phyloP scores from a whole-genome alignment of 2,329 filamentous ascomycete species.

The Aspergillus sp. region DNA sequence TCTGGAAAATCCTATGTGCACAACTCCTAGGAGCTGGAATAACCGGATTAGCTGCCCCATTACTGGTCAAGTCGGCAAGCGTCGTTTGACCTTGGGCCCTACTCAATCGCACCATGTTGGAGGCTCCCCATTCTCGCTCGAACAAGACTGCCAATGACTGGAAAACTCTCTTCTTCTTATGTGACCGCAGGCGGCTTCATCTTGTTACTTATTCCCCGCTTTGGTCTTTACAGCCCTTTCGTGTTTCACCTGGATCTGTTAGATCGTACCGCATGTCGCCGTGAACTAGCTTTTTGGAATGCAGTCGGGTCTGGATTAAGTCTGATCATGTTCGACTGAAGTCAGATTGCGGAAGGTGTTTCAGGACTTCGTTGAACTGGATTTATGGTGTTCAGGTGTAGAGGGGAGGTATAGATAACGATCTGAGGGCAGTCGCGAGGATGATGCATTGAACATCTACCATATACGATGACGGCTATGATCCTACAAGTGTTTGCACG shows the following conservation, averaged over 20 bases:
- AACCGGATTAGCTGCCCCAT: conserved; percentile 37
- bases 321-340: conserved; percentile 36
- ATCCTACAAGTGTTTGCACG: too few relatives aligned
- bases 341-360: conserved; percentile 21
- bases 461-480: neutral
- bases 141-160: conserved; percentile 41
- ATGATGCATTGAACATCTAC: neutral
- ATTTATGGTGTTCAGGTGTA: too few relatives aligned
- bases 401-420: too few relatives aligned
- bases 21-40: conserved; percentile 43
- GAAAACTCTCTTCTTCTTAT: conserved; percentile 41
- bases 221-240: conserved; percentile 52
- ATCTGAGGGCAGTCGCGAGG: too few relatives aligned
- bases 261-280: conserved; percentile 47
- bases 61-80: conserved; percentile 39
- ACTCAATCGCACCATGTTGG: conserved; percentile 40
- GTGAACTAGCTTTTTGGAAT: conserved; percentile 49
- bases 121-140: conserved; percentile 40
- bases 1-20: conserved; percentile 39
- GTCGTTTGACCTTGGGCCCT: conserved; percentile 44
- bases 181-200: conserved; percentile 34
- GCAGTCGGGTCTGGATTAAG: conserved; percentile 31
- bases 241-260: conserved; percentile 52
- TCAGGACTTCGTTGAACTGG: too few relatives aligned
- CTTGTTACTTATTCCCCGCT: conserved; percentile 27